These are phyloP conservation scores for Raddia guianensis DNA, from an alignment of 176 grass and related monocot species.

Conservation along the genomic window DNA sequence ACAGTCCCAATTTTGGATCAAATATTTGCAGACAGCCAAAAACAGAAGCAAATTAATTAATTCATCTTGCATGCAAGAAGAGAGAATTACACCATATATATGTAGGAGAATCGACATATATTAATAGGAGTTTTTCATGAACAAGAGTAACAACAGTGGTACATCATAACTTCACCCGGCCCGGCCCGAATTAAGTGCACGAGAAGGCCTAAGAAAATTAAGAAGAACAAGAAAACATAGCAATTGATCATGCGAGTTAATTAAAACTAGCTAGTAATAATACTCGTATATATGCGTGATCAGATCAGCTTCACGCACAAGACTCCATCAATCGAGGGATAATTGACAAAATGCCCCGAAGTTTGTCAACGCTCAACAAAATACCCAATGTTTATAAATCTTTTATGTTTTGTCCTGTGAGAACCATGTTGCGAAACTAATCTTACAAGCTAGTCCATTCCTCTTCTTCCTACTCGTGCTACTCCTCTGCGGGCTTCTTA, in stretches of 20 bases:
- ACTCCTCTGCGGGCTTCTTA: conserved; percentile 72
- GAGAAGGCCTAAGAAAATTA: conserved; percentile 37
- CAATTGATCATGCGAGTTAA: conserved; percentile 46
- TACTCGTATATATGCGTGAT: conserved; percentile 36
- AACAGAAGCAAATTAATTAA: not conserved
- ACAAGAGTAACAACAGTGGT: conserved; percentile 39
- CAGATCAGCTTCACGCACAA: conserved; percentile 18
- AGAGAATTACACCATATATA: not conserved
- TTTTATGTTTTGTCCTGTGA: too few relatives aligned
- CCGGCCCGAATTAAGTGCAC: conserved; percentile 6
- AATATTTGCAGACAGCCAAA: not conserved
- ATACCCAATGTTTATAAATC: too few relatives aligned
- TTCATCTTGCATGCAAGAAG: not conserved
- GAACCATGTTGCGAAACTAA: too few relatives aligned
- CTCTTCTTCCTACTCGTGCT: conserved; percentile 64
- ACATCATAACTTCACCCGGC: conserved; percentile 45
- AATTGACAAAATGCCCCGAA: too few relatives aligned
- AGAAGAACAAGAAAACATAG: not conserved
- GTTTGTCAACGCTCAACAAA: too few relatives aligned
- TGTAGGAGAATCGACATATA: conserved; percentile 28
- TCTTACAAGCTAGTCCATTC: not conserved
- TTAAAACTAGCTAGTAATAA: conserved; percentile 31
- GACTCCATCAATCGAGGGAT: not conserved
- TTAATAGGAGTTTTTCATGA: conserved; percentile 36
- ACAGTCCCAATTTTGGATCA: not conserved